phyloP scores from a whole-genome alignment of 2,329 filamentous ascomycete genomes.

The Daldinia sp. region DNA sequence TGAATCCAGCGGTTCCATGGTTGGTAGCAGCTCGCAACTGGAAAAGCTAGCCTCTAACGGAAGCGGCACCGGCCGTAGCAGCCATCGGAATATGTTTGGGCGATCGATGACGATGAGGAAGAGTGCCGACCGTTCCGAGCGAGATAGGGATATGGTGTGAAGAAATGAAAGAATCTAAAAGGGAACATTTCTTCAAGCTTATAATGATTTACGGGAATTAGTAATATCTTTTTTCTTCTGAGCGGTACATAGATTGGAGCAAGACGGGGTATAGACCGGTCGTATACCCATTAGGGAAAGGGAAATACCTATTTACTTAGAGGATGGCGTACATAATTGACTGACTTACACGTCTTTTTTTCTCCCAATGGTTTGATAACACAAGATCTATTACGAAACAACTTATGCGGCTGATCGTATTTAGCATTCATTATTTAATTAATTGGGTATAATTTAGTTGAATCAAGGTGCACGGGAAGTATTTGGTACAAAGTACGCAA shows the following conservation, averaged over 20 bases:
- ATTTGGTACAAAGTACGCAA: too few relatives aligned
- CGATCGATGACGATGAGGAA: constrained; percentile 43
- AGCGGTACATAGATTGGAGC: constrained; percentile 21
- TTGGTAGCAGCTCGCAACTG: constrained; percentile 41
- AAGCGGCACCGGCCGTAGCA: constrained; percentile 34
- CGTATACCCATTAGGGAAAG: constrained; percentile 27
- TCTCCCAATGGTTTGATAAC: background rate
- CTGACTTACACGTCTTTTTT: background rate
- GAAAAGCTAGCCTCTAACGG: constrained; percentile 41
- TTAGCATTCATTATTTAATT: background rate
- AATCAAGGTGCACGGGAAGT: background rate
- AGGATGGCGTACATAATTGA: background rate
- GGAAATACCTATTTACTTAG: background rate
- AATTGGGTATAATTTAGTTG: background rate
- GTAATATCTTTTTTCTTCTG: constrained; percentile 2
- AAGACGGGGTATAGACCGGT: constrained; percentile 28
- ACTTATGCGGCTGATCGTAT: background rate
- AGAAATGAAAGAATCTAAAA: background rate
- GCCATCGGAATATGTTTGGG: constrained; percentile 38
- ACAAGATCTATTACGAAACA: background rate
- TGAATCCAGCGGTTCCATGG: constrained; percentile 48
- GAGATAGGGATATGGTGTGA: constrained; percentile 46
- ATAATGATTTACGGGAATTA: background rate
- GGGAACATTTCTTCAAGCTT: background rate
- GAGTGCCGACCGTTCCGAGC: constrained; percentile 37